A percentile compares a stretch with the other conserved stretches of the same genome.
phyloP scores from a whole-genome alignment of 768 basidiomycete species.

The Candolleomyces efflorescens region DNA sequence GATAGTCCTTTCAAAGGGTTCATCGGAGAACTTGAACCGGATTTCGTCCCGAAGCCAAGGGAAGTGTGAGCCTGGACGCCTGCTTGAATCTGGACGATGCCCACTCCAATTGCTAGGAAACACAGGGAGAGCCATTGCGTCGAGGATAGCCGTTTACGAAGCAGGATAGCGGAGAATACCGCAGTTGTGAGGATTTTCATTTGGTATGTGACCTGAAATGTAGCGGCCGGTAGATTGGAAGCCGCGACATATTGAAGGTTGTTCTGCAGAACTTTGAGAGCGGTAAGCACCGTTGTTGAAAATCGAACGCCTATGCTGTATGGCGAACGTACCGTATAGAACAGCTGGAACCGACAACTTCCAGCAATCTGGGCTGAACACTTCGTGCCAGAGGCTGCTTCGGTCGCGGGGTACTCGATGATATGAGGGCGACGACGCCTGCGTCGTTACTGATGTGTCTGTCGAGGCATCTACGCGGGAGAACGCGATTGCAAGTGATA shows the following conservation, averaged over 20 bases:
- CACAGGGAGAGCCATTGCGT: slow-evolving; percentile 83
- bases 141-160: slow-evolving; percentile 68
- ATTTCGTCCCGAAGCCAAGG: slow-evolving; percentile 11
- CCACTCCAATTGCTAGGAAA: slow-evolving; percentile 85
- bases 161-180: slow-evolving; percentile 77
- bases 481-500: slow-evolving; percentile 86
- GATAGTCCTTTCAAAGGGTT: slow-evolving; percentile 80
- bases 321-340: slow-evolving; percentile 48
- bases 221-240: slow-evolving; percentile 90
- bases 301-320: not conserved
- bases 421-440: slow-evolving; percentile 28
- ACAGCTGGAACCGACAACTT: slow-evolving; percentile 96
- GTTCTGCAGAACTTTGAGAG: slow-evolving; percentile 71
- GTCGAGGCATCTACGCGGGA: slow-evolving; percentile 10
- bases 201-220: slow-evolving; percentile 95
- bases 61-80: slow-evolving; percentile 19
- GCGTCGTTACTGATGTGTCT: not conserved
- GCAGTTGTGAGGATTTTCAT: slow-evolving; percentile 98
- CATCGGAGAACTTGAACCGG: slow-evolving; percentile 50
- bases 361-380: slow-evolving; percentile 93
- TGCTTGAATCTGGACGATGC: slow-evolving; percentile 82
- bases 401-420: slow-evolving; percentile 30
- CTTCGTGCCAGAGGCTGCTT: slow-evolving; percentile 51
- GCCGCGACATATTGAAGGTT: slow-evolving; percentile 95
- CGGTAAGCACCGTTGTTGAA: not conserved